phyloP scores from a whole-genome alignment of 2,329 filamentous ascomycete genomes.

The Bipolaris bicolor region DNA sequence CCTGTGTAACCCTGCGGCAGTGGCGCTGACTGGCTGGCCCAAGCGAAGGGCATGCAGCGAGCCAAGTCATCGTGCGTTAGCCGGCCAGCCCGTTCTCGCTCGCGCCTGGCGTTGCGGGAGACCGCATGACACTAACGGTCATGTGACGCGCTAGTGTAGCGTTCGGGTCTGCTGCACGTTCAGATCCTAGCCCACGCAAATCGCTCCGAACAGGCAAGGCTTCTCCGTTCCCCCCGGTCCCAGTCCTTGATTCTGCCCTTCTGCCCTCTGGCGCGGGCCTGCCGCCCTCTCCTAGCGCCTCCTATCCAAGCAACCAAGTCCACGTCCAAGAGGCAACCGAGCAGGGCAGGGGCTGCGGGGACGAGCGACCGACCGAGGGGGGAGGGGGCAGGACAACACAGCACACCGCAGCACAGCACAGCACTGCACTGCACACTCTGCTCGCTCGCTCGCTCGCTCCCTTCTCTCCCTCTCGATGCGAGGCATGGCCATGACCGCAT shows the following conservation, averaged over 20 bases:
- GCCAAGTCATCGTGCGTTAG: conserved; percentile 26
- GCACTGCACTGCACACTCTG: conserved; percentile 2
- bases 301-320: conserved; percentile 9
- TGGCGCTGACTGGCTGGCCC: conserved; percentile 24
- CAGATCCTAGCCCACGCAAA: conserved; percentile 18
- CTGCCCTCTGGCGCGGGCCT: conserved; percentile 22
- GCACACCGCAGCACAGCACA: neutral
- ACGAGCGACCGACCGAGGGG: neutral
- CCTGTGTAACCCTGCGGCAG: conserved; percentile 21
- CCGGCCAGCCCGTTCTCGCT: conserved; percentile 17
- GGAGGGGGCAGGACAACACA: neutral
- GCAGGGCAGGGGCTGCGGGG: neutral
- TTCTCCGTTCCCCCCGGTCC: conserved; percentile 22
- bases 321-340: neutral
- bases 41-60: conserved; percentile 24
- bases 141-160: conserved; percentile 22
- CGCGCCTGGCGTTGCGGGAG: conserved; percentile 11
- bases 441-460: neutral
- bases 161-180: conserved; percentile 6
- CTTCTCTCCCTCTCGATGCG: neutral
- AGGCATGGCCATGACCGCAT: conserved; percentile 22
- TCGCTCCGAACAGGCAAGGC: conserved; percentile 14
- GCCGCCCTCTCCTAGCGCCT: conserved; percentile 27
- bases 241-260: conserved; percentile 19
- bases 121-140: conserved; percentile 30